Evolutionary conservation across 106 monocot genomes (phyloP), one percentile per base, ranked within the genome.

Genomic region (Gastrodia elata): DNA sequence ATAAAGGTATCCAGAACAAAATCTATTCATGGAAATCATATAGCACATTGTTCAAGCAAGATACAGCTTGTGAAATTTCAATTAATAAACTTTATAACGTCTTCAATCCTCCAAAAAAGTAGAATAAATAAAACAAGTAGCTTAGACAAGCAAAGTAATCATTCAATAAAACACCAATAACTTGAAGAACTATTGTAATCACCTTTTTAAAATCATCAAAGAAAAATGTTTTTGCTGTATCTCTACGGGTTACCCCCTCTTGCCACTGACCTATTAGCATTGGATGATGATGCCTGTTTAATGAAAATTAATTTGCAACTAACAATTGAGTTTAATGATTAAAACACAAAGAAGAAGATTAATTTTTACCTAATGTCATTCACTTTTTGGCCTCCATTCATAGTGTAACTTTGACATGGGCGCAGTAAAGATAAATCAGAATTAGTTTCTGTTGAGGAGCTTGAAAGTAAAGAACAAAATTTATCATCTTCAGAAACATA

Each of bases 181-280:
- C 4, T 32, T 61, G 32, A 61, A 33, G n/a, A 3, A n/a, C 34
- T 36, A 32, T 67, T 18, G 18, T 37, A 37, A 16, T 40, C 83
- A 90, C 96, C 87, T 97, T 71, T 20, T 80, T 86, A 73, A 97
- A 88, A 82, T 92, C 96, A 64, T 82, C 70, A 67, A 89, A 92
- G 49, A 76, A 77, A 72, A 86, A 88, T 68, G 74, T 61, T 35
- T 65, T 79, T 27, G 83, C 72, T 68, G 65, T 42, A 68, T 92
- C 92, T 52, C 74, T 83, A 18, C 90, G 89, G 27, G 90, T 92
- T 26, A 92, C 88, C 14, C 88, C 87, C 33, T 97, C 88, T 58
- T 97, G 96, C 90, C 80, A 92, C 73, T 92, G 92, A 71, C 87
- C 90, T 59, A 92, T 61, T 73, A 97, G 61, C 83, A 97, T 83